A percentile compares a stretch with the other conserved stretches of the same genome.
Conservation (phyloP, 345 rosid genomes). For the Barbarea vulgaris region DNA sequence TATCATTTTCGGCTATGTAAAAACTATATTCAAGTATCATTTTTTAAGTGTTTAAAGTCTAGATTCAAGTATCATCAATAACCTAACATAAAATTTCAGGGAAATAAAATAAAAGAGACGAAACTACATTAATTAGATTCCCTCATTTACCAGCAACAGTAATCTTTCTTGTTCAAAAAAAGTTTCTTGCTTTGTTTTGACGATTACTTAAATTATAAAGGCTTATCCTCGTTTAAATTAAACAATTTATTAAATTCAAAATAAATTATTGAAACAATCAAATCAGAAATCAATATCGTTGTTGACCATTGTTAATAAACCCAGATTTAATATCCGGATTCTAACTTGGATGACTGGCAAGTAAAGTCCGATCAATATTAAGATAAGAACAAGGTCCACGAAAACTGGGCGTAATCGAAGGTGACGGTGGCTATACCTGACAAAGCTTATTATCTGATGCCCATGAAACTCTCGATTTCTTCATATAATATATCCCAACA, state of each 20-base stretch:
- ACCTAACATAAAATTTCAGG: too few relatives aligned
- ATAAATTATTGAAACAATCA: not conserved
- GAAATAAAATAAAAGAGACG: too few relatives aligned
- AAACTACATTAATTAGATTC: not conserved
- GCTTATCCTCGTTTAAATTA: not conserved
- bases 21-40: too few relatives aligned
- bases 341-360: not conserved
- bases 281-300: not conserved
- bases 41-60: too few relatives aligned
- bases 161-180: not conserved
- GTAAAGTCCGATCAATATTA: not conserved
- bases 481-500: constrained; percentile 32
- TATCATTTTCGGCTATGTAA: not conserved
- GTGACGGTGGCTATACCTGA: constrained; percentile 51
- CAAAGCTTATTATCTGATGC: constrained; percentile 52
- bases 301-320: not conserved
- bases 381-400: not conserved
- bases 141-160: not conserved
- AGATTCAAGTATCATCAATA: too few relatives aligned
- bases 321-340: not conserved
- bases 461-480: constrained; percentile 63
- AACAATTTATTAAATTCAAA: too few relatives aligned
- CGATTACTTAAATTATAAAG: not conserved
- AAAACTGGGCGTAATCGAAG: not conserved
- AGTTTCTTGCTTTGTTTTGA: not conserved